A percentile compares a stretch with the other conserved stretches of the same genome.
Evolutionary conservation across 805 yeast genomes (phyloP).

Genomic region (Sugiyamaella mastotermitis): DNA sequence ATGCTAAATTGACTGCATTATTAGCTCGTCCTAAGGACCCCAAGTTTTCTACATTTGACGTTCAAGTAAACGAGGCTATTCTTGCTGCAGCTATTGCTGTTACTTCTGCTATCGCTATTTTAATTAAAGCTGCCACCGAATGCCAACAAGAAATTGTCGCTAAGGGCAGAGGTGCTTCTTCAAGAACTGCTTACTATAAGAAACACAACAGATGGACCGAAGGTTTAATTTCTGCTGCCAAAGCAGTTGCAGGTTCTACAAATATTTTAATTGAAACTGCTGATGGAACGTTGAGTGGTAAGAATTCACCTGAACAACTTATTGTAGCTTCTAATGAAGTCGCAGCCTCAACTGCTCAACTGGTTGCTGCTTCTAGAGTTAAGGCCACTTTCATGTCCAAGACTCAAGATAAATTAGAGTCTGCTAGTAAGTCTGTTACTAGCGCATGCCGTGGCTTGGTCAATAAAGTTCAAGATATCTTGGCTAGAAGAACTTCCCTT

Average conservation of each 20-base stretch:
- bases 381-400: slow-evolving; percentile 72
- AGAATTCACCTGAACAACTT: slow-evolving; percentile 71
- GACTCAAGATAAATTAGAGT: slow-evolving; percentile 68
- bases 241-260: slow-evolving; percentile 79
- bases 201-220: slow-evolving; percentile 91
- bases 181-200: slow-evolving; percentile 71
- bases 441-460: slow-evolving; percentile 73
- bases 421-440: slow-evolving; percentile 61
- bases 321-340: slow-evolving; percentile 90
- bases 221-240: slow-evolving; percentile 85
- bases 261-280: slow-evolving; percentile 79
- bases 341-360: slow-evolving; percentile 86
- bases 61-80: slow-evolving; percentile 70
- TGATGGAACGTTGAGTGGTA: slow-evolving; percentile 64
- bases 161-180: slow-evolving; percentile 57
- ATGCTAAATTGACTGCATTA: slow-evolving; percentile 49
- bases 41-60: slow-evolving; percentile 46
- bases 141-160: slow-evolving; percentile 78
- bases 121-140: slow-evolving; percentile 70
- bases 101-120: slow-evolving; percentile 66
- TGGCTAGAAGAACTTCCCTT: slow-evolving; percentile 35
- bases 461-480: slow-evolving; percentile 56
- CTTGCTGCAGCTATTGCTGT: slow-evolving; percentile 74
- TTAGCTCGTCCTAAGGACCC: slow-evolving; percentile 46
- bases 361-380: slow-evolving; percentile 86